Evolutionary conservation across 345 rosid species (phyloP).

Genomic region (Bretschneidera sinensis): DNA sequence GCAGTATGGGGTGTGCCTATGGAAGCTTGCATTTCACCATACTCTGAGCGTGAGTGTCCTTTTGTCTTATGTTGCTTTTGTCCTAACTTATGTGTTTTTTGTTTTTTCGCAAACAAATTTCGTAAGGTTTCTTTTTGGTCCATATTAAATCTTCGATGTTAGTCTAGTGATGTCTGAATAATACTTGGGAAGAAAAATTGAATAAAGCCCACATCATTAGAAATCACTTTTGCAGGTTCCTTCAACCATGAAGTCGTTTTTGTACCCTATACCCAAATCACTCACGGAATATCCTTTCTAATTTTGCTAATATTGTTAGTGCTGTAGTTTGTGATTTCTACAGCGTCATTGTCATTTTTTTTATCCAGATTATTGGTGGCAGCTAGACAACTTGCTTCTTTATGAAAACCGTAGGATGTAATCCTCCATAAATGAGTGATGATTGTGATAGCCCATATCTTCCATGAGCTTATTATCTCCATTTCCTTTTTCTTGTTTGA

Average conservation of each 20-base stretch:
- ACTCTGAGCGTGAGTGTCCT: slow-evolving; percentile 70
- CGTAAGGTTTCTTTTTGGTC: no score
- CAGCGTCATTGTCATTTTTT: neutral
- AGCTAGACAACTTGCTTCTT: neutral
- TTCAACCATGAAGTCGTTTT: neutral
- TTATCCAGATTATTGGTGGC: neutral
- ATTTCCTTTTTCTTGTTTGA: no score
- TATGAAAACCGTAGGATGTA: neutral
- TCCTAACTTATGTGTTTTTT: neutral
- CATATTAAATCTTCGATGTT: no score
- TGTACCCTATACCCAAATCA: neutral
- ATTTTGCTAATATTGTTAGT: no score
- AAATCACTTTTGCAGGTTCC: neutral
- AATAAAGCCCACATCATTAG: neutral
- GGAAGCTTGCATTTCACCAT: slow-evolving; percentile 93
- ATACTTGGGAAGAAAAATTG: neutral
- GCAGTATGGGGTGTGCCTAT: slow-evolving; percentile 75
- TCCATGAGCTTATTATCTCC: no score
- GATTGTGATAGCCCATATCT: neutral
- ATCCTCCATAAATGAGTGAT: neutral
- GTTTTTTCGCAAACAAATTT: neutral
- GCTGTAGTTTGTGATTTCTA: neutral
- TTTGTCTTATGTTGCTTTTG: neutral
- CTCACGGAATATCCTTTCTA: no score
- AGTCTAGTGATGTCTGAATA: no score